These are phyloP conservation scores for Botryotinia narcissicola DNA, from an alignment of 2,329 filamentous ascomycete species.

Conservation along the genomic window DNA sequence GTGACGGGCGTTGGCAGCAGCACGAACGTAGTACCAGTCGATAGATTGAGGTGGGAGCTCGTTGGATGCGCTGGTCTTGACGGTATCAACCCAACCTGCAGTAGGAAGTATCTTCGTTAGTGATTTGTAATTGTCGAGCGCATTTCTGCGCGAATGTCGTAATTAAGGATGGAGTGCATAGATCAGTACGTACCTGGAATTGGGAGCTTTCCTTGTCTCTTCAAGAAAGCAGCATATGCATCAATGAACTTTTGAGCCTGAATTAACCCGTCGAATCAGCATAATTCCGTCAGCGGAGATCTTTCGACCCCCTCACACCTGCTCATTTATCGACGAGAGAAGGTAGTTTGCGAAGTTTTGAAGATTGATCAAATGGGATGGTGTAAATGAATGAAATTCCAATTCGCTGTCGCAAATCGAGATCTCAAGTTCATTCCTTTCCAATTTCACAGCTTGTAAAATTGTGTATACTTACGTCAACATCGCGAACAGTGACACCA, in stretches of 20 bases:
- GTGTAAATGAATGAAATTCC: constrained; percentile 9
- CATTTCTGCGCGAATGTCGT: not conserved
- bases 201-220: constrained; percentile 90
- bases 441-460: constrained; percentile 27
- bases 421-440: constrained; percentile 15
- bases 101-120: not conserved
- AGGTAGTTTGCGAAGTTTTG: constrained; percentile 29
- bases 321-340: constrained; percentile 46
- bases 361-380: constrained; percentile 17
- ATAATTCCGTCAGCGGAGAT: constrained; percentile 72
- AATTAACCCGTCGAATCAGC: constrained; percentile 54
- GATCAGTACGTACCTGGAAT: constrained; percentile 70
- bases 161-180: not conserved
- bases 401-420: constrained; percentile 26
- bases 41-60: constrained; percentile 97
- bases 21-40: constrained; percentile 94
- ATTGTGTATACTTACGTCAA: constrained; percentile 64
- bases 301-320: constrained; percentile 70
- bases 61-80: constrained; percentile 96
- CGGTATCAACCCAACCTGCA: constrained; percentile 95
- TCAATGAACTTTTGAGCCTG: constrained; percentile 88
- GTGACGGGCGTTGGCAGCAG: constrained; percentile 93
- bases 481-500: constrained; percentile 80
- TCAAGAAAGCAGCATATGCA: constrained; percentile 84
- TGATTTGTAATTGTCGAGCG: not conserved